Base-by-base conservation (phyloP, 2,329 filamentous ascomycete genomes). In the Immersiporthe knoxdaviesiana region DNA sequence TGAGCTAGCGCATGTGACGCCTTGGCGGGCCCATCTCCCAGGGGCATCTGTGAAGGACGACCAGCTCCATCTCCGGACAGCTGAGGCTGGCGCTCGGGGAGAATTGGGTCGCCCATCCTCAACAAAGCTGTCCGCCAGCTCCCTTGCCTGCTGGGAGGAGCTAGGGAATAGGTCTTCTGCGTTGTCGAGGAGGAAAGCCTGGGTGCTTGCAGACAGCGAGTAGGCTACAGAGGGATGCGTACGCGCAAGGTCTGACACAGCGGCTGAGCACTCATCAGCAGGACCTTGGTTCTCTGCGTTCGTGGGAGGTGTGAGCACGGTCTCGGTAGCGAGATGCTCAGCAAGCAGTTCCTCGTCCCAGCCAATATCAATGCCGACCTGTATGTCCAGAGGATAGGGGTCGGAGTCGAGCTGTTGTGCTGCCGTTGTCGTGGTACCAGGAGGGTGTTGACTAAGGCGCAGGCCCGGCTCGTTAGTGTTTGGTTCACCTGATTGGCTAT, bases 101-200 rank as follows among this genome's bases (percentile, higher is more conserved):
- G 52, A 32, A 14, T 16, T 32, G 14, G 4, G 21, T 24, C 10
- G 4, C 35, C 37, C n/a, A 72, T 78, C 74, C 12, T 47, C 35
- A 3, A 39, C 8, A 37, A 41, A 44, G 70, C 84, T 80, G 41
- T 84, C 82, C 2, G 79, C 75, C 3, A 89, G 76, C 74, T 89
- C 87, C 24, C 82, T 79, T 8, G 81, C 79, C 74, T 87, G 84
- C 73, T 90, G 87, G 0, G 85, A 87, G 0, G 84, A 81, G n/a
- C 82, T 84, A 0, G 85, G 85, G 59, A 88, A 85, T 70, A 88
- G 82, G 66, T 87, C 85, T 52, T 87, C 85, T 10, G 85, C 73
- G 69, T 86, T 80, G 54, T 75, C 74, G 39, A 81, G 76, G 11
- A 88, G 77, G n/a, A 88, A 87, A 11, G 82, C 78, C 70, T 88